Percentiles rank a stretch among this genome's conserved stretches.
phyloP scores from a whole-genome alignment of 352 stramenopile genomes.

The Elongisporangium undulatum region DNA sequence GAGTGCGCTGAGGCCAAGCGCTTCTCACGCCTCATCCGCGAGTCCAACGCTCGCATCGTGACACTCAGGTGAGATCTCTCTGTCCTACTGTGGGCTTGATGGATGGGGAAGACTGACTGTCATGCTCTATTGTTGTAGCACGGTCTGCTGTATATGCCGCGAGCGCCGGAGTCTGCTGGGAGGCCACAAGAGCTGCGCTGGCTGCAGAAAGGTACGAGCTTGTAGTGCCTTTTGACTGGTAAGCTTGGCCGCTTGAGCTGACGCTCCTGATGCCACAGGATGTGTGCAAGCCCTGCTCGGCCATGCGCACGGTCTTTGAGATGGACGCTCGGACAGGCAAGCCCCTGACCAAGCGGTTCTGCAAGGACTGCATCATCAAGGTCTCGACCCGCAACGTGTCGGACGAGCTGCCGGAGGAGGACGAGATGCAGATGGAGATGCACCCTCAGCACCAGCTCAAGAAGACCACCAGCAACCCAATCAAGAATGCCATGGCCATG shows the following conservation, averaged over 20 bases:
- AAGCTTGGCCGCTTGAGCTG: background rate
- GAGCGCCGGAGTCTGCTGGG: slow-evolving; percentile 11
- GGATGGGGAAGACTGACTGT: background rate
- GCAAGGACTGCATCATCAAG: slow-evolving; percentile 37
- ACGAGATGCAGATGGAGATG: background rate
- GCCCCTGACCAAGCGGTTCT: slow-evolving; percentile 36
- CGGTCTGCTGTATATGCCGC: slow-evolving; percentile 25
- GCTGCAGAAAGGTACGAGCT: slow-evolving; percentile 18
- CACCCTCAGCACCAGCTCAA: background rate
- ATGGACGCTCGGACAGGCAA: slow-evolving; percentile 30
- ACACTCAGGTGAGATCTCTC: background rate
- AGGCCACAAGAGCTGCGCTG: slow-evolving; percentile 15
- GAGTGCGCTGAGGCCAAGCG: slow-evolving; percentile 21
- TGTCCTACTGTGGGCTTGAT: background rate
- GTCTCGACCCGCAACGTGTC: slow-evolving; percentile 4
- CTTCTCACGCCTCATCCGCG: slow-evolving; percentile 19
- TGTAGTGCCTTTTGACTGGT: background rate
- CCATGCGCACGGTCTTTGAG: slow-evolving; percentile 42
- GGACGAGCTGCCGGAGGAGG: background rate
- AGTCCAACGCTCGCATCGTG: slow-evolving; percentile 1
- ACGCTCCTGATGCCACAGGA: slow-evolving; percentile 13
- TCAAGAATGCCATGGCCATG: background rate
- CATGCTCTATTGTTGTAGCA: slow-evolving; percentile 7
- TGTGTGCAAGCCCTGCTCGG: slow-evolving; percentile 40
- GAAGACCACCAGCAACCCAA: background rate